Conservation (phyloP, 2,329 filamentous ascomycete genomes). For the Aspergillus ibericus region DNA sequence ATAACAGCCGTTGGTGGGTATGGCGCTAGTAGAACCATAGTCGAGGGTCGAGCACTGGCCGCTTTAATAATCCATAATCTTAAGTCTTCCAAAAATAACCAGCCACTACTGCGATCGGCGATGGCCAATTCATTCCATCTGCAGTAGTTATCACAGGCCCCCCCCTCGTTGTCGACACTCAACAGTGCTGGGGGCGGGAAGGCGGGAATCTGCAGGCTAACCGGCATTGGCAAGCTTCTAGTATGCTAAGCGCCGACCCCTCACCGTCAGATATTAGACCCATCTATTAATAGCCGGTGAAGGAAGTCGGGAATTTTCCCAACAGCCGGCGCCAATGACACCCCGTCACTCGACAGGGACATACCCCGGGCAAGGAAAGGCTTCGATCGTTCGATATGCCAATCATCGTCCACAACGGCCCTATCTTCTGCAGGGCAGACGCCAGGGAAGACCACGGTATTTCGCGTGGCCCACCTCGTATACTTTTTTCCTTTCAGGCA, state of each 20-base stretch:
- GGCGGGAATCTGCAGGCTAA: slow-evolving; percentile 7
- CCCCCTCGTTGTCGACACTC: too few relatives aligned
- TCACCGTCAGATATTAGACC: slow-evolving; percentile 6
- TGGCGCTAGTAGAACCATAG: background rate
- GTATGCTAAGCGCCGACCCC: slow-evolving; percentile 7
- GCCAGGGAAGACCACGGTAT: slow-evolving; percentile 23
- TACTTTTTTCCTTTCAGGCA: background rate
- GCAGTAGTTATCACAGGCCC: background rate
- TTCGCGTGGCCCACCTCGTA: slow-evolving; percentile 27
- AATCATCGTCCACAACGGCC: slow-evolving; percentile 4
- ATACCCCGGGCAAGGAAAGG: background rate
- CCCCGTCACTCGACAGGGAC: background rate
- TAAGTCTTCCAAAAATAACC: slow-evolving; percentile 6
- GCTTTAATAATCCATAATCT: background rate
- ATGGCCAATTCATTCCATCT: background rate
- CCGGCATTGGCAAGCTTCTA: slow-evolving; percentile 8
- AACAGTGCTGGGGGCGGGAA: background rate
- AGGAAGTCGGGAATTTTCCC: background rate
- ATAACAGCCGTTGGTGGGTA: background rate
- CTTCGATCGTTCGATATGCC: slow-evolving; percentile 9
- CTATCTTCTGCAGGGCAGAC: slow-evolving; percentile 15
- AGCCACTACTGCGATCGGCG: background rate
- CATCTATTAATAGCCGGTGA: slow-evolving; percentile 1
- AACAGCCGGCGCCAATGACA: slow-evolving; percentile 1
- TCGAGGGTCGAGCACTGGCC: background rate